Evolutionary conservation across 1,284 basidiomycete species (phyloP), one percentile per base, ranked within the genome.

Genomic region (Pseudozyma thailandica): DNA sequence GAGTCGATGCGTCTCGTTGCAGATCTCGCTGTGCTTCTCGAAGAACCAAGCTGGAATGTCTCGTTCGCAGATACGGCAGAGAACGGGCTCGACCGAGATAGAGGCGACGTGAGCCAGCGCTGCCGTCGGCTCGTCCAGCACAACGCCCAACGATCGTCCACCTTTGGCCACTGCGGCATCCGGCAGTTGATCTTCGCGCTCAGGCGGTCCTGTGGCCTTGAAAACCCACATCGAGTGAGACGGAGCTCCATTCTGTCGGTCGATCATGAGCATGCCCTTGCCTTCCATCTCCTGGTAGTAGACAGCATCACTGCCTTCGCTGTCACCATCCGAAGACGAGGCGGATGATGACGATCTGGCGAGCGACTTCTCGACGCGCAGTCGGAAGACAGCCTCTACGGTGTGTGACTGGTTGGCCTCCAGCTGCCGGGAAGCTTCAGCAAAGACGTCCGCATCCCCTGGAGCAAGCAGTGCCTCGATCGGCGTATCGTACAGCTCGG

Each of bases 151-250:
- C 5, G 58, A 48, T 37, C 53, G 31, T 33, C 72, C 45, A 55
- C 59, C 44, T 58, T 65, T 37, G 77, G 65, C 15, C 62, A 79
- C 0, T 8, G 38, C 48, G 6, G 45, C 55, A 15, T 68, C 70
- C 3, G 61, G 60, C 46, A 80, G 54, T 20, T 62, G 58, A 12
- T 66, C 74, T 54, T 80, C 77, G 15, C 72, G 74, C 62, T 80
- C 73, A 9, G 78, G 77, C 5, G 65, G 62, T 15, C 71, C 65
- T 44, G 92, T 89, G 20, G 95, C 93, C 78, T 92, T 94, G 82
- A 97, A 89, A 39, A 98, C 94, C 96, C 96, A 99, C 94, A 98
- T 98, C 5, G 95, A 96, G 83, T 98, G 96, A 21, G 94, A 92
- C 3, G 93, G 90, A 62, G 88, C 87, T 5, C 91, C 91, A 52